Conservation (phyloP, 371 early-diverging fungal species). For the Apophysomyces elegans region DNA sequence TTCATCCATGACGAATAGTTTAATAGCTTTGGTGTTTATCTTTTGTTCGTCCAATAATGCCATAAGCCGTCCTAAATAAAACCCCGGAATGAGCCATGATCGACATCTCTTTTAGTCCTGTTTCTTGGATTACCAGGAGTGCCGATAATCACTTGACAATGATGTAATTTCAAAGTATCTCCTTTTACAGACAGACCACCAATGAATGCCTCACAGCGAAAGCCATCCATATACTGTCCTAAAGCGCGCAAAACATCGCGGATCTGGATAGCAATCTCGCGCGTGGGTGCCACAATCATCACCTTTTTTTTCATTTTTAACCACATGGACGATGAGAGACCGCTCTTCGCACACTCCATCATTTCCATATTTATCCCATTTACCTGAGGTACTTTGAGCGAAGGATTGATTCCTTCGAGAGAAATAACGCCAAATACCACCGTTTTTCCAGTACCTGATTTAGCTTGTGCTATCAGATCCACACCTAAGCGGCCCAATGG, state of each 20-base stretch:
- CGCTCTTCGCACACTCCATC: neutral
- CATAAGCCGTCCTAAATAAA: constrained; percentile 72
- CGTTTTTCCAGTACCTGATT: constrained; percentile 97
- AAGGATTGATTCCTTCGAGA: constrained; percentile 73
- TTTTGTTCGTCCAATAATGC: constrained; percentile 74
- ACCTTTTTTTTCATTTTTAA: constrained; percentile 46
- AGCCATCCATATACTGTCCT: constrained; percentile 53
- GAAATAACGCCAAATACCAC: constrained; percentile 93
- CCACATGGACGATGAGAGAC: too few relatives aligned
- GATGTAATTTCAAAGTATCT: constrained; percentile 68
- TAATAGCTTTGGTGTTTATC: constrained; percentile 68
- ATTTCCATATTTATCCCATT: neutral
- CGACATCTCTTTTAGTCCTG: too few relatives aligned
- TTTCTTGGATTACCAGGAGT: constrained; percentile 73
- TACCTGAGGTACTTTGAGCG: constrained; percentile 34
- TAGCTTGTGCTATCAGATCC: constrained; percentile 92
- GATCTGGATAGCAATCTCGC: constrained; percentile 94
- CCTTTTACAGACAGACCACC: constrained; percentile 82
- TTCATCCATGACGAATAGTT: constrained; percentile 91
- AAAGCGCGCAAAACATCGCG: constrained; percentile 68
- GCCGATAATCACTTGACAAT: constrained; percentile 84
- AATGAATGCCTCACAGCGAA: constrained; percentile 80
- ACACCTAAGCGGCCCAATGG: constrained; percentile 78
- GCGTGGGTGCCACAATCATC: constrained; percentile 88
- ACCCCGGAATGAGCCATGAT: too few relatives aligned